Evolutionary conservation across 148 eudicot genomes (phyloP).

Genomic region (Chenopodium berlandieri): DNA sequence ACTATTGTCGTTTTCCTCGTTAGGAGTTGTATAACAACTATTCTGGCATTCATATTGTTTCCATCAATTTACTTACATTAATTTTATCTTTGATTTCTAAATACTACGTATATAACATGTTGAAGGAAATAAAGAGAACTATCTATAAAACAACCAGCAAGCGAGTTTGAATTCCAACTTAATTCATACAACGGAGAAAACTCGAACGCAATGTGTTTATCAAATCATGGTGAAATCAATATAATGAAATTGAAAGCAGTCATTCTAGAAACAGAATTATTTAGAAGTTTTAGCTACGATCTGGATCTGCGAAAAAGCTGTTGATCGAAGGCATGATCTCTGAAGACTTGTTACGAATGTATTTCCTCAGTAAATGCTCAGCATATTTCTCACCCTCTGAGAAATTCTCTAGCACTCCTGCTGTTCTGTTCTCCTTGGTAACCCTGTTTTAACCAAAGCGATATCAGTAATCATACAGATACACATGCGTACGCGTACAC

Average conservation of each 20-base stretch:
- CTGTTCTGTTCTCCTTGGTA: slow-evolving; percentile 53
- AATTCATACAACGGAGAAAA: not conserved
- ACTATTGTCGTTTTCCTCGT: too few species aligned
- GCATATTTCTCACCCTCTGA: slow-evolving; percentile 57
- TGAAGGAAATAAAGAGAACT: not conserved
- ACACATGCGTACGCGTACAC: not conserved
- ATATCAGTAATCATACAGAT: not conserved
- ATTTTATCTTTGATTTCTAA: too few species aligned
- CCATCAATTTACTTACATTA: too few species aligned
- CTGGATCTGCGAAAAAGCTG: slow-evolving; percentile 38
- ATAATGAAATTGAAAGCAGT: not conserved
- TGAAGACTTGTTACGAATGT: slow-evolving; percentile 40
- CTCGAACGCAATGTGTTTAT: too few species aligned
- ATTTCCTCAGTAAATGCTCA: slow-evolving; percentile 54
- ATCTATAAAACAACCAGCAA: not conserved
- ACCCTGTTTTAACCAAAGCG: slow-evolving; percentile 39
- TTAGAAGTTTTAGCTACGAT: slow-evolving; percentile 11
- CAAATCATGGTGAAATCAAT: too few species aligned
- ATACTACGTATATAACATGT: too few species aligned
- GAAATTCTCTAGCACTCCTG: slow-evolving; percentile 61
- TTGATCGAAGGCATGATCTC: slow-evolving; percentile 55
- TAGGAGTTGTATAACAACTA: too few species aligned
- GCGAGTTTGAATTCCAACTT: not conserved
- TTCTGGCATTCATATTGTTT: too few species aligned
- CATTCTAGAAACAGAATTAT: not conserved